Conservation (phyloP, 2,329 filamentous ascomycete genomes). For the Fusarium robinianum region DNA sequence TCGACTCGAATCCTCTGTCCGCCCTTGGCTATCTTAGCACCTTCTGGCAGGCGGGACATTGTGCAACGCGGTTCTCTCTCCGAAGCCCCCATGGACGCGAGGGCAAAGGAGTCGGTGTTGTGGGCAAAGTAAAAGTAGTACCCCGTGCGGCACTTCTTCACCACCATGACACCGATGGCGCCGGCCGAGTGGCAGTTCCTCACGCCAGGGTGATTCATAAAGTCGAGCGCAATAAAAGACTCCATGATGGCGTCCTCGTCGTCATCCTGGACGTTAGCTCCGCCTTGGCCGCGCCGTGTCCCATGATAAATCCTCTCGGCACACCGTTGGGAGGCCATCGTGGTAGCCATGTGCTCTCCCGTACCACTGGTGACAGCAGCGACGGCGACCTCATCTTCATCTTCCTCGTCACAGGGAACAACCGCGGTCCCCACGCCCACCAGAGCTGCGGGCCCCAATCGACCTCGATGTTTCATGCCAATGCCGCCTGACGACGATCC, state of each 20-base stretch:
- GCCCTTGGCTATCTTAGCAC: constrained; percentile 59
- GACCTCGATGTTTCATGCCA: constrained; percentile 94
- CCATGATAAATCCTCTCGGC: constrained; percentile 81
- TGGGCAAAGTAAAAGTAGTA: constrained; percentile 91
- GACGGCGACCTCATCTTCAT: constrained; percentile 70
- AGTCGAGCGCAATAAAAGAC: constrained; percentile 83
- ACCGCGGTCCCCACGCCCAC: constrained; percentile 91
- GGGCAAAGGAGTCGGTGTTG: constrained; percentile 87
- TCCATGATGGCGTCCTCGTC: constrained; percentile 78
- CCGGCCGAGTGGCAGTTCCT: constrained; percentile 77
- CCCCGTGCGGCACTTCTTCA: constrained; percentile 80
- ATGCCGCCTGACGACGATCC: constrained; percentile 97
- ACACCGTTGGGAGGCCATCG: constrained; percentile 85
- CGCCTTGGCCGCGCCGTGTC: constrained; percentile 62
- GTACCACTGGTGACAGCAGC: constrained; percentile 92
- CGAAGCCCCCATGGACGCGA: constrained; percentile 84
- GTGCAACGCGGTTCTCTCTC: constrained; percentile 77
- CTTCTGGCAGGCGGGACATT: constrained; percentile 75
- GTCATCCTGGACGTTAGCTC: constrained; percentile 66
- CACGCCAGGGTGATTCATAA: constrained; percentile 90
- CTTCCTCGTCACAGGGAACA: constrained; percentile 73
- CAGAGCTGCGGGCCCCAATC: constrained; percentile 88
- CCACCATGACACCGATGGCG: constrained; percentile 86
- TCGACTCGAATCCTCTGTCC: constrained; percentile 53
- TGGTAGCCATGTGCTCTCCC: constrained; percentile 97